Percentiles rank a stretch among this genome's conserved stretches.
Evolutionary conservation across 352 stramenopile genomes (phyloP).

Genomic region (Phytophthora fragariaefolia): DNA sequence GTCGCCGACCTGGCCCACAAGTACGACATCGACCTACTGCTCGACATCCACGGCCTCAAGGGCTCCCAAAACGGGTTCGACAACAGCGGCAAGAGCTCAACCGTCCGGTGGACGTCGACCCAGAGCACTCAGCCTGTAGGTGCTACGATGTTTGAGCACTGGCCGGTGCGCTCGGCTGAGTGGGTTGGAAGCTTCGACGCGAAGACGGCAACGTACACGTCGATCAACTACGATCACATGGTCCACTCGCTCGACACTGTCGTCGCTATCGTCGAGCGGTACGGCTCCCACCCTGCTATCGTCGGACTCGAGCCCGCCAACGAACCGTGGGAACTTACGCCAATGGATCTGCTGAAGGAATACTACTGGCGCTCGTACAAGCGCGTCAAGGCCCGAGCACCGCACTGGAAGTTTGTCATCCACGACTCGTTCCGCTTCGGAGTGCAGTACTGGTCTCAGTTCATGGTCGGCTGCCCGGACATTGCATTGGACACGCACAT

Average conservation of each 20-base stretch:
- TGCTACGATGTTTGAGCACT: constrained; percentile 23
- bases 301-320: constrained; percentile 94
- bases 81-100: constrained; percentile 89
- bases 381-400: constrained; percentile 90
- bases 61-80: constrained; percentile 96
- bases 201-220: constrained; percentile 76
- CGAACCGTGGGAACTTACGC: constrained; percentile 95
- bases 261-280: constrained; percentile 87
- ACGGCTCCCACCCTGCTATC: constrained; percentile 84
- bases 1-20: constrained; percentile 84
- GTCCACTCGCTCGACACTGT: constrained; percentile 90
- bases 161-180: constrained; percentile 73
- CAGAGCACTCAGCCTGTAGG: constrained; percentile 18
- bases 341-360: constrained; percentile 88
- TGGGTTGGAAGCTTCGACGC: constrained; percentile 93
- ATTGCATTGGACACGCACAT: constrained; percentile 96
- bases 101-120: constrained; percentile 29
- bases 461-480: constrained; percentile 87
- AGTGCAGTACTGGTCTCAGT: constrained; percentile 46
- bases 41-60: constrained; percentile 93
- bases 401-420: constrained; percentile 95
- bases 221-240: constrained; percentile 93
- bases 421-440: constrained; percentile 94
- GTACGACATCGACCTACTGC: constrained; percentile 87
- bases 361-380: constrained; percentile 97